These are phyloP conservation scores for Polygonum maritimum DNA, from an alignment of 148 eudicot species.

Conservation along the genomic window DNA sequence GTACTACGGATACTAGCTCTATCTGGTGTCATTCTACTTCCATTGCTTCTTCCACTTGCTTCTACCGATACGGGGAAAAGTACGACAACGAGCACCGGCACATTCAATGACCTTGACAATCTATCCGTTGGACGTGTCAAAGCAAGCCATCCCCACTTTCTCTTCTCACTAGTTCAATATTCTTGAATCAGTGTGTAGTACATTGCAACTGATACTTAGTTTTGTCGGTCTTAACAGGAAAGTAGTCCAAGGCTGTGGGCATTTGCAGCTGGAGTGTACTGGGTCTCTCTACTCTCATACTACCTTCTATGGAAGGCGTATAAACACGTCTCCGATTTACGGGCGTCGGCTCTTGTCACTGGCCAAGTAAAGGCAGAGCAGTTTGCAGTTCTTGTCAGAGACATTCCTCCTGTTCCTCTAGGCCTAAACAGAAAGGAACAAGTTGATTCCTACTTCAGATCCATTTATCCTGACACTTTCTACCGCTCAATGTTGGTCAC, in stretches of 20 bases:
- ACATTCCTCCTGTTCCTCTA: constrained; percentile 50
- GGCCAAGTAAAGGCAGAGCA: constrained; percentile 60
- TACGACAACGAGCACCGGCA: constrained; percentile 45
- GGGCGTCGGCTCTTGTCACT: constrained; percentile 64
- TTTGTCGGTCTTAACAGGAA: constrained; percentile 12
- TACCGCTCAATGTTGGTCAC: constrained; percentile 74
- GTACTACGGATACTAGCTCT: constrained; percentile 53
- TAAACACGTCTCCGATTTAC: constrained; percentile 59
- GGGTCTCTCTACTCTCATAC: constrained; percentile 68
- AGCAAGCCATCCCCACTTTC: constrained; percentile 18
- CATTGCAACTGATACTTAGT: not conserved
- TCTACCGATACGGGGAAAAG: constrained; percentile 31
- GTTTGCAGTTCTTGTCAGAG: constrained; percentile 74
- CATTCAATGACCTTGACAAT: constrained; percentile 67
- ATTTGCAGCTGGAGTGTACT: constrained; percentile 49
- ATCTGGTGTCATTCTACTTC: constrained; percentile 55
- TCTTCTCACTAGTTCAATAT: not conserved
- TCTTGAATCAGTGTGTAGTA: not conserved
- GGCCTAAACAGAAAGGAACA: constrained; percentile 67
- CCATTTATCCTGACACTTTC: constrained; percentile 72
- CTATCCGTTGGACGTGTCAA: constrained; percentile 68
- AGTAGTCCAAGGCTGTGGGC: constrained; percentile 66
- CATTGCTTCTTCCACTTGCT: constrained; percentile 63
- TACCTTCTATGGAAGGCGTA: constrained; percentile 80
- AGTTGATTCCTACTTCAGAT: constrained; percentile 57